A percentile compares a stretch with the other conserved stretches of the same genome.
These are phyloP conservation scores for Cryptosporidium ubiquitum DNA, from an alignment of 169 alveolate species.

Conservation along the genomic window DNA sequence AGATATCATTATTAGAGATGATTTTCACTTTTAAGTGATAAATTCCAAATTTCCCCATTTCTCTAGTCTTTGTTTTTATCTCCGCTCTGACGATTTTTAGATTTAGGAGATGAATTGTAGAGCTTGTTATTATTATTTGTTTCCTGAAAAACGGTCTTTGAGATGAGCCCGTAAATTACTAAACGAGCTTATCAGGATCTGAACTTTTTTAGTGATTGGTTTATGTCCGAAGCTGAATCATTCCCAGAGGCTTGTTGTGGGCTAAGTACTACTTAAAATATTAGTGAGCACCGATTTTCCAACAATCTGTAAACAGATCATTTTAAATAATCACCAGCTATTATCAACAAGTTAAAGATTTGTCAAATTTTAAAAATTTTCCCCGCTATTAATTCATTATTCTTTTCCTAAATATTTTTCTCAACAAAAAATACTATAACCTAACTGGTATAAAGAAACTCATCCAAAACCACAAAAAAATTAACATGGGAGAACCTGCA, in stretches of 20 bases:
- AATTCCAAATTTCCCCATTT: not conserved
- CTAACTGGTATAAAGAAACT: not conserved
- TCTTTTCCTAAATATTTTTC: too few relatives aligned
- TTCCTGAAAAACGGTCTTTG: not conserved
- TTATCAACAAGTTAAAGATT: not conserved
- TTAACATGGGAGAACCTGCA: not conserved
- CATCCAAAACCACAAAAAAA: not conserved
- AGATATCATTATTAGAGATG: conserved; percentile 20
- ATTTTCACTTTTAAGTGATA: conserved; percentile 10
- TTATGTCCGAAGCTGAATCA: not conserved
- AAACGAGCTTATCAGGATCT: too few relatives aligned
- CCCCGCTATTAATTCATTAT: not conserved
- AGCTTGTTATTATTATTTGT: not conserved
- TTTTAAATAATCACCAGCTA: not conserved
- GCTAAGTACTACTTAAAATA: not conserved
- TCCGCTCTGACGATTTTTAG: not conserved
- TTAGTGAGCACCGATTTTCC: too few relatives aligned
- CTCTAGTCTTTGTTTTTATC: not conserved
- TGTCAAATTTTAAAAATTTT: too few relatives aligned
- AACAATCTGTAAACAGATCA: too few relatives aligned
- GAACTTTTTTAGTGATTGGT: too few relatives aligned
- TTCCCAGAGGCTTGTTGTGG: not conserved
- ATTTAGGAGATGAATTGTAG: not conserved
- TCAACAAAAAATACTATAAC: not conserved
- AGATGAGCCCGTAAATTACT: too few relatives aligned